Base-by-base conservation (phyloP, 306 rosid species). In the Citrullus colocynthis region DNA sequence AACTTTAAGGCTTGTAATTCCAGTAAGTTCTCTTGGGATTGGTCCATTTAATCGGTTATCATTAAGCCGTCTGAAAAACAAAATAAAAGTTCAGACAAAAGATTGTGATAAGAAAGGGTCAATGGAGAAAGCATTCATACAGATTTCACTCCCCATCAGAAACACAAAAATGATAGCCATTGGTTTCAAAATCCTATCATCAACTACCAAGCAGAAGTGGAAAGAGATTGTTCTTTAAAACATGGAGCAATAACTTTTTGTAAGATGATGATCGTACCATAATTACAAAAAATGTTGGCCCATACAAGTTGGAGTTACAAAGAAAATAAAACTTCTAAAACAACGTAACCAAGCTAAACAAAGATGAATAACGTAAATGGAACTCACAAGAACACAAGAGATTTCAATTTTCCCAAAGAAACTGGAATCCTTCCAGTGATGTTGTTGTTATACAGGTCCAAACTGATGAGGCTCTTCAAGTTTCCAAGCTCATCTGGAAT, bases 331-430 rank as follows among this genome's bases (percentile, higher is more conserved):
- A 56, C 51, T 12, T 37, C 56, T 11, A 57, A 58, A 58, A 9
- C 39, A 37, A 28, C 55, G 21, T 8, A 24, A 16, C 58, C 18
- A 48, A 45, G n/a, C 72, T 42, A 6, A 76, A 57, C 20, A 48
- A 57, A 15, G 18, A 54, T 56, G 65, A 58, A 18, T 6, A 44
- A 54, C 18, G 51, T 20, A 41, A 78, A 49, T n/a, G 42, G 64
- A 55, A 88, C 98, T 91, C 88, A 94, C 98, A 94, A 82, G 86
- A 94, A 94, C 83, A 92, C 93, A 10, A 94, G 98, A 82, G 88
- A 89, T 84, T 91, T 94, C 92, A 91, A 78, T 57, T 91, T 88
- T 81, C 93, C 98, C 83, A 93, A 78, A 15, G 94, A 86, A 44
- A 86, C 62, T 45, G 98, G 98, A 77, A 93, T 87, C 67, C 84